Base-by-base conservation (phyloP, 257 asterid species). In the Osmanthus fragrans region DNA sequence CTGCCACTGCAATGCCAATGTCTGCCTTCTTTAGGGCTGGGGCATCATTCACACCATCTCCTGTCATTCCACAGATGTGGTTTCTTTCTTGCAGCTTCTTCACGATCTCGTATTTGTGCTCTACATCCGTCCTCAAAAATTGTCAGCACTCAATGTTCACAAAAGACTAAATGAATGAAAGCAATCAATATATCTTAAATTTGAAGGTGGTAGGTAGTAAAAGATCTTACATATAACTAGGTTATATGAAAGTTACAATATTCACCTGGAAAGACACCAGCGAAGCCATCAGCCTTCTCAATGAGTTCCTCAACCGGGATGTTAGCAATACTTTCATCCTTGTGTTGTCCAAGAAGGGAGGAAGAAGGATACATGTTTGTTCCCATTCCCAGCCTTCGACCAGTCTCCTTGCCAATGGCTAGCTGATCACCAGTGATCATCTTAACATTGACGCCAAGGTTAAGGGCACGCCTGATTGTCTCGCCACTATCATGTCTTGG, bases 401-500 rank as follows among this genome's bases (percentile, higher is more conserved):
- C 93, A 0, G 93, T 89, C 69, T 89, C 93, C 82, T 89, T 89
- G 11, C 81, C 91, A 30, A 89, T 89, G 34, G 93, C 93, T 0
- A 89, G 86, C 75, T 89, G 93, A 79, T 89, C 91, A 30, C 94
- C 97, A 0, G 97, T 92, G 67, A 92, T 92, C 97, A 92, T 92
- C 86, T 92, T 92, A 3, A 92, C 97, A 47, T 91, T 92, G 49
- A 92, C 96, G 36, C 97, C 97, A 10, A 92, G 93, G 71, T 88
- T 72, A 4, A 92, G 84, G 19, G 97, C 96, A 16, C 93, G 86
- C 32, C 76, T 88, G 74, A 92, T 92, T 33, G 97, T 92, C 82
- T 90, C 96, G 1, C 86, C 94, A 70, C 97, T 92, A 85, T 92
- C 97, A 37, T 90, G 94, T 79, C 97, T 89, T 19, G 97, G 97